Base-by-base conservation (phyloP, 805 yeast species). In the Cephaloascus albidus region DNA sequence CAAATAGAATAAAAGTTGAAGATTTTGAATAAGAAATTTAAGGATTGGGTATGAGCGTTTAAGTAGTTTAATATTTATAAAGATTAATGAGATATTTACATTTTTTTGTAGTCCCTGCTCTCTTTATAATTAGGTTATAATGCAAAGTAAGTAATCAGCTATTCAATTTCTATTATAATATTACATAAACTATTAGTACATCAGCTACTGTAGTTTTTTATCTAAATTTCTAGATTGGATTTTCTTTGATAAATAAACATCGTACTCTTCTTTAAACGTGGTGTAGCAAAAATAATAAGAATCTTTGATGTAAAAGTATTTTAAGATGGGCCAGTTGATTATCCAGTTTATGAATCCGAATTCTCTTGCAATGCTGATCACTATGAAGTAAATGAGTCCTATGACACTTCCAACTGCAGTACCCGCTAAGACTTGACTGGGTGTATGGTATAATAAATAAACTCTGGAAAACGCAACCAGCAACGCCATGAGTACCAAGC, bases 361-460 rank as follows among this genome's bases (percentile, higher is more conserved):
- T 40, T 78, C 85, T 45, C 96, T 69, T 4, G 75, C 58, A 4
- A 81, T 42, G 0, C 76, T 62, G 3, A 74, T 71, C 1, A 69
- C 53, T 3, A 70, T 43, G 50, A 75, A 84, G 63, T 81, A 87
- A 0, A 56, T 43, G 4, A 74, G 47, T 0, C 93, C 95, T 6
- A 78, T 50, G 0, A 72, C 49, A 0, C 63, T 48, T 0, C 98
- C 97, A 4, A 83, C 55, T 5, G 69, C 44, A 3, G 72, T 58
- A 0, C 98, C 98, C 4, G 82, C 83, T 10, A 70, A 35, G 1
- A 89, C 93, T 58, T 93, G 98, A 18, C 63, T 63, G 15, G 61
- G 39, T 17, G 85, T 72, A 59, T 90, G 98, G 54, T 93, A 90
- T 43, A 73, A 68, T 39, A 93, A 63, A 53, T 86, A 82, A 20